Evolutionary conservation across 345 rosid genomes (phyloP).

Genomic region (Bruguiera sexangula): DNA sequence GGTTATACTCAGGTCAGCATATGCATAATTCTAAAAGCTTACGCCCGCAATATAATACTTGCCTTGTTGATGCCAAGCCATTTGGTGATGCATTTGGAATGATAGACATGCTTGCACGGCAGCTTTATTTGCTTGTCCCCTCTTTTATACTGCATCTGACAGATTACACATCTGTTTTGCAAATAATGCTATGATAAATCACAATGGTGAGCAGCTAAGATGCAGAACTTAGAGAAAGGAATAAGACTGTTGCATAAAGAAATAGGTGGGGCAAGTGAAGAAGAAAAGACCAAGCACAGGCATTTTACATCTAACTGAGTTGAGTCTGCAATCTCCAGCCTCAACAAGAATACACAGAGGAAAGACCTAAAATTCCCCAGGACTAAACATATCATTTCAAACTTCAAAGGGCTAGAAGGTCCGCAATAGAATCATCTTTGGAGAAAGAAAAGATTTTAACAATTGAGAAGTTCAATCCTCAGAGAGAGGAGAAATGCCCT

Average conservation of each 20-base stretch:
- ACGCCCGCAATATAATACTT: slow-evolving; percentile 9
- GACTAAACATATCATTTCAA: no score
- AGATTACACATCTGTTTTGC: slow-evolving; percentile 56
- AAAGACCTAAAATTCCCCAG: no score
- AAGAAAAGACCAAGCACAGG: background rate
- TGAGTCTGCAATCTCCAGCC: no score
- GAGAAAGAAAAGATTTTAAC: no score
- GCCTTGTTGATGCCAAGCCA: slow-evolving; percentile 77
- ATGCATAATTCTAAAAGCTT: background rate
- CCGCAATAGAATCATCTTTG: no score
- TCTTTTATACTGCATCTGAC: slow-evolving; percentile 61
- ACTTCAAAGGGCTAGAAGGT: no score
- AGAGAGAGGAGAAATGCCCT: no score
- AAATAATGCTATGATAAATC: background rate
- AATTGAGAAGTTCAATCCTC: no score
- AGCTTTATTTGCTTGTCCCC: slow-evolving; percentile 55
- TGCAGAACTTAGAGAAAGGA: background rate
- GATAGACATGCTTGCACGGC: slow-evolving; percentile 67
- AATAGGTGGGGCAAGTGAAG: background rate
- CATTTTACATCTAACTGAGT: background rate
- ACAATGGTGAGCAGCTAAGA: background rate
- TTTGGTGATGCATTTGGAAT: slow-evolving; percentile 54
- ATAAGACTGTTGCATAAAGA: background rate
- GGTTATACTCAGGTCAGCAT: background rate
- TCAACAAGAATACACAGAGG: no score